phyloP scores from a whole-genome alignment of 495 filamentous ascomycete species.

The Penicillium samsonianum region DNA sequence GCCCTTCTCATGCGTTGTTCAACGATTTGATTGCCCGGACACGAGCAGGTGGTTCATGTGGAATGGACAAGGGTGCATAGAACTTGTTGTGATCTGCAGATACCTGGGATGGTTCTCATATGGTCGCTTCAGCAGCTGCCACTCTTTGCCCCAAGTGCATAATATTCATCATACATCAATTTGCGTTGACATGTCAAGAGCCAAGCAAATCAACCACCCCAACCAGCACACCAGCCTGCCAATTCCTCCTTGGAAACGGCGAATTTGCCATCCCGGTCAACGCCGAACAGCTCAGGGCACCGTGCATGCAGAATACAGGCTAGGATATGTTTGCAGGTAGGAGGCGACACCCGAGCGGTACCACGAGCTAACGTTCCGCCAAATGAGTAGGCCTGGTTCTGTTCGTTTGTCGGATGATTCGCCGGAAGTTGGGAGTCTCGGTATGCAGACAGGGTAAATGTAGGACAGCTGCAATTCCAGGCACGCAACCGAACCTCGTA shows the following conservation, averaged over 20 bases:
- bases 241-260: conserved; percentile 62
- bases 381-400: conserved; percentile 39
- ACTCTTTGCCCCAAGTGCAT: neutral
- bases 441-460: conserved; percentile 73
- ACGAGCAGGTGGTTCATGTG: neutral
- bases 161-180: neutral
- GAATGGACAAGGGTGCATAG: neutral
- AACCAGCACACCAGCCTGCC: conserved; percentile 75
- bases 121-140: neutral
- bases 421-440: conserved; percentile 33
- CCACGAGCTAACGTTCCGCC: conserved; percentile 50
- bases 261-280: conserved; percentile 54
- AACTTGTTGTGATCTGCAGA: neutral
- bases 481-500: conserved; percentile 72
- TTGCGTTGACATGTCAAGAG: neutral
- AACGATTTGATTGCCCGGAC: neutral
- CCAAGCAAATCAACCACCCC: conserved; percentile 41
- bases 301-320: conserved; percentile 77
- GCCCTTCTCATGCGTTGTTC: neutral
- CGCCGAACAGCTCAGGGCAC: conserved; percentile 59
- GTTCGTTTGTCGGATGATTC: conserved; percentile 12
- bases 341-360: conserved; percentile 41
- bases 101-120: neutral
- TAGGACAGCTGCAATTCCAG: conserved; percentile 91
- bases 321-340: conserved; percentile 86